Conservation (phyloP, 2,329 filamentous ascomycete genomes). For the Fusarium tuaranense region DNA sequence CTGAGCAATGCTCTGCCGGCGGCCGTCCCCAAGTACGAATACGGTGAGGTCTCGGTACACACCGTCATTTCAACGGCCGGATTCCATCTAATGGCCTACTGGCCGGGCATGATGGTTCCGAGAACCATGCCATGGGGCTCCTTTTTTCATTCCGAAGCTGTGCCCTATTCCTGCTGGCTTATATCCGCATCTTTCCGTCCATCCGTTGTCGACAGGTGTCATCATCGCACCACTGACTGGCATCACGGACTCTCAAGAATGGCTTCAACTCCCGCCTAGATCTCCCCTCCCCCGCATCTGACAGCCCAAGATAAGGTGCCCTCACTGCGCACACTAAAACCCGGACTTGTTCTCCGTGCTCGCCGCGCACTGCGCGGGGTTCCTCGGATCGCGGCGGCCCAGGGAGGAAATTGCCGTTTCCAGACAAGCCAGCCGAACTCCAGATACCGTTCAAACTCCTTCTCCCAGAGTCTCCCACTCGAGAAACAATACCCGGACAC, state of each 20-base stretch:
- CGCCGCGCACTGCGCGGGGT: slow-evolving; percentile 14
- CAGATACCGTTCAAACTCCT: neutral
- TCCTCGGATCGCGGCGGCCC: slow-evolving; percentile 18
- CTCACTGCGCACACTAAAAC: slow-evolving; percentile 21
- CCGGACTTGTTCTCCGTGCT: slow-evolving; percentile 31
- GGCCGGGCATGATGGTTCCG: slow-evolving; percentile 1
- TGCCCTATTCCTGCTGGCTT: neutral
- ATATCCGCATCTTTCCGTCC: neutral
- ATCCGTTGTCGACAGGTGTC: neutral
- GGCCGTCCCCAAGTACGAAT: slow-evolving; percentile 36
- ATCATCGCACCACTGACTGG: neutral
- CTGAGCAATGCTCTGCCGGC: neutral
- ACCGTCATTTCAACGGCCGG: slow-evolving; percentile 36
- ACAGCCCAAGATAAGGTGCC: slow-evolving; percentile 3
- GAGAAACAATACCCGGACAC: slow-evolving; percentile 34
- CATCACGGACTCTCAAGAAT: neutral
- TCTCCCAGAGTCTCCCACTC: neutral
- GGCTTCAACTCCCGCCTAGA: neutral
- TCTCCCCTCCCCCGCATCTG: slow-evolving; percentile 33
- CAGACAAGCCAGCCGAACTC: slow-evolving; percentile 27
- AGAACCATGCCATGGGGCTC: neutral
- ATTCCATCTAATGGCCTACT: neutral
- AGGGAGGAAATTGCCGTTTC: slow-evolving; percentile 40
- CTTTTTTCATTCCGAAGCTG: neutral
- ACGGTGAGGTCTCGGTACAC: slow-evolving; percentile 27